Evolutionary conservation across 129 eudicot species (phyloP).

Genomic region (Rutidosis leptorrhynchoides): DNA sequence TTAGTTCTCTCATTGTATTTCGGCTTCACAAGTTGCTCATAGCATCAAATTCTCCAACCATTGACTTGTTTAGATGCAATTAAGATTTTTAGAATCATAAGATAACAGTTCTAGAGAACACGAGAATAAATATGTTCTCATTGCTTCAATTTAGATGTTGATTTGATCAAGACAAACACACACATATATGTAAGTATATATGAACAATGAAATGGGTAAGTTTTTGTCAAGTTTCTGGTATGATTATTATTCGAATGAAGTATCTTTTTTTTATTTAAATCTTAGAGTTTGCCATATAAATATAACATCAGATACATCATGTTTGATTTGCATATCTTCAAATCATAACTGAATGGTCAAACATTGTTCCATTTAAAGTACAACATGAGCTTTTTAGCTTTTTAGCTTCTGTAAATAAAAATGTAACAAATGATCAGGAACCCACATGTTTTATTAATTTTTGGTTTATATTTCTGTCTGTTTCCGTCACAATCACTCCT

Average conservation of each 20-base stretch:
- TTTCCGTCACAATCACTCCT: slow-evolving; percentile 6
- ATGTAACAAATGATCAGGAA: slow-evolving; percentile 1
- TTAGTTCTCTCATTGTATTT: neutral
- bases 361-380: neutral
- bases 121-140: neutral
- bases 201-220: neutral
- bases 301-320: neutral
- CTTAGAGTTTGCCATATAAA: too few species aligned
- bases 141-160: neutral
- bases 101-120: neutral
- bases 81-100: too few species aligned
- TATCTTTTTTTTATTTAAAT: too few species aligned
- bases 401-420: neutral
- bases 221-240: neutral
- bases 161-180: neutral
- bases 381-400: neutral
- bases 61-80: neutral
- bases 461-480: slow-evolving; percentile 20
- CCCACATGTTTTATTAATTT: slow-evolving; percentile 20
- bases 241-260: too few species aligned
- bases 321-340: neutral
- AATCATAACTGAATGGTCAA: neutral
- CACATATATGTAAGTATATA: neutral
- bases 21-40: neutral
- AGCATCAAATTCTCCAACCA: neutral